These are phyloP conservation scores for Mucor velutinosus DNA, from an alignment of 371 early-diverging fungal genomes.

Conservation along the genomic window DNA sequence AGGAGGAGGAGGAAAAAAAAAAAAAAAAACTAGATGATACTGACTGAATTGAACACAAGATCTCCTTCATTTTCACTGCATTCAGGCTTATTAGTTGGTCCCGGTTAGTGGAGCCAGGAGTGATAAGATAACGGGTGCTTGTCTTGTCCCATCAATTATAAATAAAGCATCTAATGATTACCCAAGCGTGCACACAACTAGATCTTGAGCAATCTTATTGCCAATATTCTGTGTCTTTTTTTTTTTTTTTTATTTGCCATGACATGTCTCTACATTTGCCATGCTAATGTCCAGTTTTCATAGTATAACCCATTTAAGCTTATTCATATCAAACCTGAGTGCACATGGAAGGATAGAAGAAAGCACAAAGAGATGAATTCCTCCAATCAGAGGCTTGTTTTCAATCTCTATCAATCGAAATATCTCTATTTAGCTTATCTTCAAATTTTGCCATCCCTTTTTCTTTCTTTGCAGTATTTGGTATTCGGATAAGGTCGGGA, in stretches of 20 bases:
- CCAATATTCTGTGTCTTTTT: no score
- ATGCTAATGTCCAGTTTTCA: background rate
- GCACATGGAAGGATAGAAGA: background rate
- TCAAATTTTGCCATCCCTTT: background rate
- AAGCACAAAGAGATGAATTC: slow-evolving; percentile 14
- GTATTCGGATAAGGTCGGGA: slow-evolving; percentile 24
- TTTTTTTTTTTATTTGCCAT: no score
- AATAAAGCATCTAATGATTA: background rate
- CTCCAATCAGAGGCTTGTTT: slow-evolving; percentile 11
- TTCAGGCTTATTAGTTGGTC: background rate
- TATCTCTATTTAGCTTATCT: slow-evolving; percentile 24
- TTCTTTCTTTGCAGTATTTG: background rate
- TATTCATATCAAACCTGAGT: background rate
- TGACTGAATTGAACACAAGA: slow-evolving; percentile 11
- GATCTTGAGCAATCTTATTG: background rate
- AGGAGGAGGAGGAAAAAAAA: background rate
- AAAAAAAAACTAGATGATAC: background rate
- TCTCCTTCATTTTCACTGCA: slow-evolving; percentile 7
- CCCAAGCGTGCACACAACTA: background rate
- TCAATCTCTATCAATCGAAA: slow-evolving; percentile 21
- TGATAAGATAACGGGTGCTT: slow-evolving; percentile 29
- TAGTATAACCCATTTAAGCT: background rate
- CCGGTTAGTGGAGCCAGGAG: slow-evolving; percentile 2
- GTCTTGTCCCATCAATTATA: slow-evolving; percentile 3
- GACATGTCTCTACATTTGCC: background rate